phyloP scores from a whole-genome alignment of 78 protist genomes.

The Guillardia theta region DNA sequence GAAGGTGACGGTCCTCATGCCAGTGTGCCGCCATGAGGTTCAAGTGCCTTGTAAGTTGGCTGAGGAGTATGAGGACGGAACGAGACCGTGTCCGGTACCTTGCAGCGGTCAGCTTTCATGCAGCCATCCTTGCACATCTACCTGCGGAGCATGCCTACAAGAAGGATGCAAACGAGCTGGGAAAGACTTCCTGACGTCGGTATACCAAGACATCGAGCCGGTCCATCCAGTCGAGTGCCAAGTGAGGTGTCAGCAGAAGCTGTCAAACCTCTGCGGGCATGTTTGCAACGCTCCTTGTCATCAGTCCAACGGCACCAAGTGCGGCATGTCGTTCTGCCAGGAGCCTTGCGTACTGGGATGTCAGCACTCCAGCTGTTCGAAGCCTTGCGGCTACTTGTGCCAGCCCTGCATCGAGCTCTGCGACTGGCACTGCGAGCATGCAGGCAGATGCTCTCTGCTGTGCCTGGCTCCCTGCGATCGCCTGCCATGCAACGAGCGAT shows the following conservation, averaged over 20 bases:
- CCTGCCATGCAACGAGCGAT: conserved; percentile 50
- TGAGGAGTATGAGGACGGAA: neutral
- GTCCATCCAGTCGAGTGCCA: no score
- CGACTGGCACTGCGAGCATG: conserved; percentile 48
- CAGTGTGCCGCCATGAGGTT: neutral
- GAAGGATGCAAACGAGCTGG: neutral
- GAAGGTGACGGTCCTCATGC: no score
- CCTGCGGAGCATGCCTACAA: neutral
- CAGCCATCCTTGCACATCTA: conserved; percentile 10
- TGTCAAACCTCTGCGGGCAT: conserved; percentile 48
- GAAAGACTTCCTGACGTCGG: no score
- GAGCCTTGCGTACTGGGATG: neutral
- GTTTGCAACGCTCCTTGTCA: neutral
- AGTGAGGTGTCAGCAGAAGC: neutral
- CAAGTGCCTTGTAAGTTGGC: neutral
- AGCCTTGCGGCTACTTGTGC: conserved; percentile 49
- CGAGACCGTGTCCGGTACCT: neutral
- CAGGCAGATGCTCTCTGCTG: conserved; percentile 32
- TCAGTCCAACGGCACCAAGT: neutral
- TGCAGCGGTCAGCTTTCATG: conserved; percentile 8
- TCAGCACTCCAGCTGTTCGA: neutral
- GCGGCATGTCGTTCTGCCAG: neutral
- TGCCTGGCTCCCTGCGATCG: conserved; percentile 61
- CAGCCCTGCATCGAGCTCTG: conserved; percentile 58
- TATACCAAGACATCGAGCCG: no score